Percentiles rank a stretch among this genome's conserved stretches.
Evolutionary conservation across 148 eudicot species (phyloP).

Genomic region (Rhododendron ferrugineum): DNA sequence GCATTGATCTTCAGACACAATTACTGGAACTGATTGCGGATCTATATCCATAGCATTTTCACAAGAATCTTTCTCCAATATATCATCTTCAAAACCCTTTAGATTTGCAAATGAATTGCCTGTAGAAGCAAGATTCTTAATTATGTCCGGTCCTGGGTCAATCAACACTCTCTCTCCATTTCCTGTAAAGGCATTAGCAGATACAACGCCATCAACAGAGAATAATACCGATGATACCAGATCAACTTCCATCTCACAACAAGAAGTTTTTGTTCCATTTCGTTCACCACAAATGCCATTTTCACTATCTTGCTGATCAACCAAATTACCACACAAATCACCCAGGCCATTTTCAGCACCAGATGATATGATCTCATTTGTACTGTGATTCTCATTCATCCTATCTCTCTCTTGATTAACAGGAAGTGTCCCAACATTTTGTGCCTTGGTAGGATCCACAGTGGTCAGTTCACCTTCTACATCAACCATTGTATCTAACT

Average conservation of each 20-base stretch:
- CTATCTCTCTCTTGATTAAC: constrained; percentile 6
- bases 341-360: constrained; percentile 11
- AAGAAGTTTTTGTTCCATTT: constrained; percentile 1
- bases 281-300: constrained; percentile 10
- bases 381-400: neutral
- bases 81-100: constrained; percentile 18
- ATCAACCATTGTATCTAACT: constrained; percentile 36
- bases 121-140: constrained; percentile 23
- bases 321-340: constrained; percentile 14
- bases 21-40: constrained; percentile 7
- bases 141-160: constrained; percentile 16
- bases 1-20: neutral
- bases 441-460: constrained; percentile 20
- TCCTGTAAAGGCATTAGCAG: constrained; percentile 21
- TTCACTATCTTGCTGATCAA: constrained; percentile 11
- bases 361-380: constrained; percentile 6
- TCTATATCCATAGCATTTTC: constrained; percentile 23
- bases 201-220: constrained; percentile 30
- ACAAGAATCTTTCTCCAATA: constrained; percentile 9
- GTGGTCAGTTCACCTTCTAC: constrained; percentile 20
- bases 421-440: neutral
- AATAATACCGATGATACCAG: constrained; percentile 43
- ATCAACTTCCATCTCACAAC: constrained; percentile 51
- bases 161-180: constrained; percentile 22
- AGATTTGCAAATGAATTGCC: constrained; percentile 20